Base-by-base conservation (phyloP, 2,329 filamentous ascomycete genomes). In the Hyphodiscus sp. region DNA sequence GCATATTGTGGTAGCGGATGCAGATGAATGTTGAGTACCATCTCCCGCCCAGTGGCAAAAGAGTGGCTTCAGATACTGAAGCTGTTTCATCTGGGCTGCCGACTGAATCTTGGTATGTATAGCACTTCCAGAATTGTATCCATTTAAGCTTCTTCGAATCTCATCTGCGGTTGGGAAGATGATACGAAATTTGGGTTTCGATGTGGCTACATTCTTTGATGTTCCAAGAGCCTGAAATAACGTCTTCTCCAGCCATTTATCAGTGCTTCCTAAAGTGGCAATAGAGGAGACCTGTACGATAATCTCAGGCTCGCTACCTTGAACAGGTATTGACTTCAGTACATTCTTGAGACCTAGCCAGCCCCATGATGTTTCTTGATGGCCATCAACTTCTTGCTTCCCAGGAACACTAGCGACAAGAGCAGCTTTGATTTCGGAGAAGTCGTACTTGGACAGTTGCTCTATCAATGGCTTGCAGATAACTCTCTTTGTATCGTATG, bases 141-240 rank as follows among this genome's bases (percentile, higher is more conserved):
- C 91, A 63, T 91, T 86, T 0, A 95, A 68, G 0, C 86, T 91
- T 42, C 74, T 74, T 16, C 89, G 81, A 53, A 96, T 87, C 66
- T 95, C 89, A 50, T 87, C 79, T 0, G 86, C 75, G 0, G 89
- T 92, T 0, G 91, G 91, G 61, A 92, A 96, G 4, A 96, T 78
- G 41, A 96, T 76, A 48, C 83, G 86, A 70, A 87, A 85, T 4
- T 70, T 74, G 0, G 83, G 77, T 19, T 69, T 70, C 1, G 57
- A 48, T 4, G 52, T 49, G 16, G 23, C 52, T 2, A 54, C 44
- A 26, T 59, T 52, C 9, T 58, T 61, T 5, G 67, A 74, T 29
- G 59, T 61, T 1, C 68, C 65, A 2, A 84, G 62, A 0, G 78
- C 66, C 11, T 70, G 69, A 63, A 87, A 86, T 16, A 88, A 71